Percentiles rank a stretch among this genome's conserved stretches.
Conservation (phyloP, 2,329 filamentous ascomycete species). For the Paecilomyces variotii region DNA sequence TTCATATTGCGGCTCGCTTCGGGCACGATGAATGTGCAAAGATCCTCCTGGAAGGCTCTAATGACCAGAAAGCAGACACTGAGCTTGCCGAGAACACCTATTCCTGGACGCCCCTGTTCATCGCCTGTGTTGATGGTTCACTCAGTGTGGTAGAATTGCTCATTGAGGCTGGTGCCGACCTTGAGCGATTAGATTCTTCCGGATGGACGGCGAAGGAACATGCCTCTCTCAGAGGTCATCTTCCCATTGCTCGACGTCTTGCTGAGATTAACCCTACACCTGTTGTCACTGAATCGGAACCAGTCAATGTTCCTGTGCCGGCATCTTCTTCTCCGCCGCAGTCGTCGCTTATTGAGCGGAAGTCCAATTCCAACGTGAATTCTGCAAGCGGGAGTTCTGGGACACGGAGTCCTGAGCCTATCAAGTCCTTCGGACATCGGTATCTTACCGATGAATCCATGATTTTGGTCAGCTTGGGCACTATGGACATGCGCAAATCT, state of each 20-base stretch:
- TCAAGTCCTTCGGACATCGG: slow-evolving; percentile 93
- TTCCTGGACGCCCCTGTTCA: slow-evolving; percentile 90
- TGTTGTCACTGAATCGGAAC: slow-evolving; percentile 24
- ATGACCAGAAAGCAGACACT: slow-evolving; percentile 63
- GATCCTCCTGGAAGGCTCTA: slow-evolving; percentile 63
- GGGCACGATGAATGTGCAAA: slow-evolving; percentile 74
- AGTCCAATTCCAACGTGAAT: slow-evolving; percentile 23
- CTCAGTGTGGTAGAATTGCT: slow-evolving; percentile 66
- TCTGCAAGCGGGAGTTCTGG: slow-evolving; percentile 32
- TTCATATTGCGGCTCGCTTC: slow-evolving; percentile 86
- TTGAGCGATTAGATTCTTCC: slow-evolving; percentile 69
- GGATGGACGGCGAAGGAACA: slow-evolving; percentile 95
- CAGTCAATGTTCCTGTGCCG: slow-evolving; percentile 21
- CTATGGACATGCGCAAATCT: slow-evolving; percentile 85
- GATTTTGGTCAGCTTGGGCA: slow-evolving; percentile 84
- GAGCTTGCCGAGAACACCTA: slow-evolving; percentile 77
- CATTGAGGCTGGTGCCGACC: slow-evolving; percentile 67
- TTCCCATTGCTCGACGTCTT: slow-evolving; percentile 67
- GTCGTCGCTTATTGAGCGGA: slow-evolving; percentile 36
- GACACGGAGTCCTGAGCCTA: slow-evolving; percentile 54
- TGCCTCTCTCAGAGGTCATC: slow-evolving; percentile 79
- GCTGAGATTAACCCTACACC: slow-evolving; percentile 46
- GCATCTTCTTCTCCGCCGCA: slow-evolving; percentile 23
- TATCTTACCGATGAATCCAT: slow-evolving; percentile 86
- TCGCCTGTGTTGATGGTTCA: slow-evolving; percentile 84